Evolutionary conservation across 2,329 filamentous ascomycete species (phyloP), one percentile per base, ranked within the genome.

Genomic region (Xylaria sp.): DNA sequence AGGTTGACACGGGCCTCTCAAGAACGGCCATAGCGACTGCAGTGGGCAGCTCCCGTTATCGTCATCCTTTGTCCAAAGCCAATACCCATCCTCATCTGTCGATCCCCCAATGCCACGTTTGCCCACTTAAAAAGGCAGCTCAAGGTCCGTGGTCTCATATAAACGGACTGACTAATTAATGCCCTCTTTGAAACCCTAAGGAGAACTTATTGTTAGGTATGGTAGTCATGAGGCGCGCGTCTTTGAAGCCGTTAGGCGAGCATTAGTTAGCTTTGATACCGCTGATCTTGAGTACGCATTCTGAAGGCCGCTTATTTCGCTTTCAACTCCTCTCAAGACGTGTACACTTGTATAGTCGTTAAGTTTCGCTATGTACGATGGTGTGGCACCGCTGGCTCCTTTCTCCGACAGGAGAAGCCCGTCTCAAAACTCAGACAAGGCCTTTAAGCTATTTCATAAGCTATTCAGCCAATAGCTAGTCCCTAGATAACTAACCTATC

Each of bases 231-330:
- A 33, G 6, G 33, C 33, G 33, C 33, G 33, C 33, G 6, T 33
- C 33, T 33, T 33, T 10, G 33, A 33, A 33, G 33, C 33, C 9
- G 33, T 9, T 33, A 33, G 33, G 33, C 33, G 10, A 33, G 33
- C 33, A 33, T 33, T 33, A 33, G 33, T 9, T 33, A 6, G 33
- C 9, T 36, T 68, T 2, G 42, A 36, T 33, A 65, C 65, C 17
- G 42, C 57, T 42, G 58, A 65, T 36, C 51, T 68, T 26, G 66
- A 68, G 59, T 64, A 62, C 36, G 65, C 49, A 44, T 36, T n/a
- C 15, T 57, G 15, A 11, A 40, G 28, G 38, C 46, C 31, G 10
- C 11, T 38, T 6, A 11, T 31, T 28, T 53, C 11, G 2, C 11
- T 51, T 54, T 38, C 6, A 13, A 28, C 33, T 33, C 33, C 23